phyloP scores from a whole-genome alignment of 1,139 yeast genomes.

The Yamadazyma atmosphaerica region DNA sequence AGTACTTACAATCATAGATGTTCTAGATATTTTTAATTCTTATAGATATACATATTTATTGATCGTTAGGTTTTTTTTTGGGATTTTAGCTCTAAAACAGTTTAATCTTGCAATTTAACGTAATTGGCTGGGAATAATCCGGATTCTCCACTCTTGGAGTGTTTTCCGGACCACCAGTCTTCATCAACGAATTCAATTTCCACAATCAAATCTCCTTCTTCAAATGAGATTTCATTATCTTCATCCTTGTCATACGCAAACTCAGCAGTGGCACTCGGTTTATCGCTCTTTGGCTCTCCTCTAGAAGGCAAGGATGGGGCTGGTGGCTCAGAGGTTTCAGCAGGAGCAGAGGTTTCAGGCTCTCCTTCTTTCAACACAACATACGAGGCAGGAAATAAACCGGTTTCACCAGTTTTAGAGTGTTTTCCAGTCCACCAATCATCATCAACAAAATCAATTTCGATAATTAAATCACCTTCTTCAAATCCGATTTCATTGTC shows the following conservation, averaged over 20 bases:
- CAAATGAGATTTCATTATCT: slow-evolving; percentile 82
- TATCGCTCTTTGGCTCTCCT: slow-evolving; percentile 22
- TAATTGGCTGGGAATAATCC: slow-evolving; percentile 93
- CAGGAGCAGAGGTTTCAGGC: slow-evolving; percentile 12
- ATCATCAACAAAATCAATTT: slow-evolving; percentile 68
- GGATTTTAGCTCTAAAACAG: no score
- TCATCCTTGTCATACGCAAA: slow-evolving; percentile 88
- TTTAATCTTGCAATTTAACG: slow-evolving; percentile 47
- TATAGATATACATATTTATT: slow-evolving; percentile 3
- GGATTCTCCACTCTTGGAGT: slow-evolving; percentile 62
- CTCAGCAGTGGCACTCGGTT: slow-evolving; percentile 70
- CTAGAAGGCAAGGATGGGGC: slow-evolving; percentile 21
- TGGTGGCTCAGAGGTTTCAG: slow-evolving; percentile 21
- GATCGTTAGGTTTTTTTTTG: not conserved
- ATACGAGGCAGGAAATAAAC: slow-evolving; percentile 74
- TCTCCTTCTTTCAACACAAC: slow-evolving; percentile 46
- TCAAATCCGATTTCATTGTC: slow-evolving; percentile 68
- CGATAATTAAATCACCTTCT: slow-evolving; percentile 67
- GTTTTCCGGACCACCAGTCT: slow-evolving; percentile 94
- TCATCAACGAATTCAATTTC: slow-evolving; percentile 89
- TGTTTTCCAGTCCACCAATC: slow-evolving; percentile 86
- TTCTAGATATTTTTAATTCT: slow-evolving; percentile 1
- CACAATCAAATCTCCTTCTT: slow-evolving; percentile 77
- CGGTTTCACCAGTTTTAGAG: slow-evolving; percentile 55
- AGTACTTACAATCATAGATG: slow-evolving; percentile 29